Base-by-base conservation (phyloP, 2,329 filamentous ascomycete species). In the Aspergillus fructus region DNA sequence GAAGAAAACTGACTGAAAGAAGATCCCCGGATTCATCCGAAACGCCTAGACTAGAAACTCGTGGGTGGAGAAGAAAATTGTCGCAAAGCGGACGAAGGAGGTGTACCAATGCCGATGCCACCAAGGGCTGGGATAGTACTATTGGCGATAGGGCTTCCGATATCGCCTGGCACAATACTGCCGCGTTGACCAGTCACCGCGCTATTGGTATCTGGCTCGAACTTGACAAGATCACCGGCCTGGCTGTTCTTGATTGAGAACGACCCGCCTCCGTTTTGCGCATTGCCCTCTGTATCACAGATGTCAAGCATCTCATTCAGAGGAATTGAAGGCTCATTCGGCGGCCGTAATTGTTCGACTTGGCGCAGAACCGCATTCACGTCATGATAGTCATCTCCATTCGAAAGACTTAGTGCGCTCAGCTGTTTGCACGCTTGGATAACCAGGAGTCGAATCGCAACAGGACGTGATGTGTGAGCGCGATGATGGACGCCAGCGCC, bases 271-370 rank as follows among this genome's bases (percentile, higher is more conserved):
- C 94, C 94, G 67, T 97, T 97, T 58, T 88, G 85, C 2, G 79
- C 71, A 66, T 89, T 96, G 56, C 94, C 94, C 71, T 96, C 91
- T 0, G 93, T 96, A 67, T 97, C 93, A 72, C 90, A 94, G 58
- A 96, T 88, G 56, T 90, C 86, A 40, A 93, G 81, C 65, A 97
- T 81, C 67, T 97, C 93, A 24, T 80, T 81, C 68, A 79, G 85
- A 73, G 62, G 80, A 72, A 79, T 85, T 66, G 78, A 70, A 24
- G 81, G 74, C 57, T 88, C 83, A 53, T 80, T 80, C n/a, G 83
- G 76, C 34, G 78, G 78, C 53, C 87, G 85, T 30, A 90, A 80
- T 54, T 84, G 82, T 9, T 88, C 83, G 64, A 92, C 87, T 67
- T 92, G 82, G 30, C 76, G 78, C 34, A 85, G 79, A 48, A 90